Evolutionary conservation across 139 green algal genomes (phyloP).

Genomic region (Ostreobium quekettii): DNA sequence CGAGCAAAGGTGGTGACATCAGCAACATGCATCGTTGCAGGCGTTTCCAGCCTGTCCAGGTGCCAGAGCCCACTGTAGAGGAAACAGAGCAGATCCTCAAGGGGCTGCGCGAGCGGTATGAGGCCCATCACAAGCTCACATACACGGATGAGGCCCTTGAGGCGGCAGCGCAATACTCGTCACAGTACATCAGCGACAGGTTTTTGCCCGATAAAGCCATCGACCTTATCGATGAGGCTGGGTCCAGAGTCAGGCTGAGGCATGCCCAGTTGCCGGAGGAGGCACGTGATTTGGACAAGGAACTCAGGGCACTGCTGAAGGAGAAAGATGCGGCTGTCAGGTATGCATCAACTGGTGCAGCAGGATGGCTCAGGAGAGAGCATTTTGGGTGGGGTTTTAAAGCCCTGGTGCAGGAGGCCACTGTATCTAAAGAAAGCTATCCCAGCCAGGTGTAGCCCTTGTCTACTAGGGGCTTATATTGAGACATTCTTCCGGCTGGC

Average conservation of each 20-base stretch:
- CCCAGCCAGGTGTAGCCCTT: too few relatives aligned
- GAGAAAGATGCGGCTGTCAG: slow-evolving; percentile 96
- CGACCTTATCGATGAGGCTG: slow-evolving; percentile 98
- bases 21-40: slow-evolving; percentile 23
- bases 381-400: too few relatives aligned
- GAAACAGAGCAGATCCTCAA: slow-evolving; percentile 94
- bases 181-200: slow-evolving; percentile 93
- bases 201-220: slow-evolving; percentile 80
- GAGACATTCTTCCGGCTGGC: too few relatives aligned
- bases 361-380: too few relatives aligned
- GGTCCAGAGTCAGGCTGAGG: slow-evolving; percentile 84
- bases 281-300: slow-evolving; percentile 83
- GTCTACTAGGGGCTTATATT: too few relatives aligned
- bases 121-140: slow-evolving; percentile 96
- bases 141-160: slow-evolving; percentile 95
- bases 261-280: slow-evolving; percentile 98
- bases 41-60: slow-evolving; percentile 78
- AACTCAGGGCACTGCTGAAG: slow-evolving; percentile 85
- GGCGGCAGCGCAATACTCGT: slow-evolving; percentile 82
- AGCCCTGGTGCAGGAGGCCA: too few relatives aligned
- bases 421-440: too few relatives aligned
- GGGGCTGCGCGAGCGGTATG: slow-evolving; percentile 87
- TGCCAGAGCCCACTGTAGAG: slow-evolving; percentile 93
- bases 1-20: background rate
- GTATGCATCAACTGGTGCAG: slow-evolving; percentile 11